Percentiles rank a stretch among this genome's conserved stretches.
Conservation (phyloP, 768 basidiomycete genomes). For the Filobasidium floriforme region DNA sequence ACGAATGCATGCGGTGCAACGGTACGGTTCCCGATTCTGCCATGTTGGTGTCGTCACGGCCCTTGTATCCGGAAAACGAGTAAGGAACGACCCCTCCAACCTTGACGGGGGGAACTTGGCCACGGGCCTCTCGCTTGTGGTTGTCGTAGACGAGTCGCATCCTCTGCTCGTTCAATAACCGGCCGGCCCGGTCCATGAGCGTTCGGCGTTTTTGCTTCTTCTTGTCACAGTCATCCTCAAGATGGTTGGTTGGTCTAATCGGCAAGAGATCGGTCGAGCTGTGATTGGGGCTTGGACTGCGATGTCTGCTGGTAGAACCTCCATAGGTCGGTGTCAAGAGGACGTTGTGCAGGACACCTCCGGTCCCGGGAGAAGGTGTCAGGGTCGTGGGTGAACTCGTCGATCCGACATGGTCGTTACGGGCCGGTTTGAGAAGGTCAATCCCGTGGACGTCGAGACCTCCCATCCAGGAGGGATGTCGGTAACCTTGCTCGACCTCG, state of each 20-base stretch:
- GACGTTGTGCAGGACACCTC: slow-evolving; percentile 14
- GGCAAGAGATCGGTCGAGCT: not conserved
- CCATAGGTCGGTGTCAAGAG: slow-evolving; percentile 10
- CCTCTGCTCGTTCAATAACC: slow-evolving; percentile 6
- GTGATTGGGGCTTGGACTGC: not conserved
- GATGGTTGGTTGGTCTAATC: not conserved
- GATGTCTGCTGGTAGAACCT: not conserved
- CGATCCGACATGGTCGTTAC: not conserved
- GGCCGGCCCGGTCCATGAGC: not conserved
- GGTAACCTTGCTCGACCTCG: slow-evolving; percentile 26
- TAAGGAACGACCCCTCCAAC: not conserved
- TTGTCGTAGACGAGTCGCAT: not conserved
- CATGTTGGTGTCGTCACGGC: not conserved
- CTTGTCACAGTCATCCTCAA: not conserved
- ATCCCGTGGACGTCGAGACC: not conserved
- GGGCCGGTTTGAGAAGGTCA: slow-evolving; percentile 10
- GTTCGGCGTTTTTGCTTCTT: not conserved
- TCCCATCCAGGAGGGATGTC: slow-evolving; percentile 33
- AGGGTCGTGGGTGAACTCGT: not conserved
- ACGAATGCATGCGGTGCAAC: not conserved
- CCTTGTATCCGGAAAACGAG: not conserved
- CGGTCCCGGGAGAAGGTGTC: slow-evolving; percentile 1
- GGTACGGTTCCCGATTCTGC: not conserved
- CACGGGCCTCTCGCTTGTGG: not conserved
- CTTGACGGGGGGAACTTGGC: not conserved